Percentiles rank a stretch among this genome's conserved stretches.
phyloP scores from a whole-genome alignment of 306 rosid genomes.

The Casuarina glauca region DNA sequence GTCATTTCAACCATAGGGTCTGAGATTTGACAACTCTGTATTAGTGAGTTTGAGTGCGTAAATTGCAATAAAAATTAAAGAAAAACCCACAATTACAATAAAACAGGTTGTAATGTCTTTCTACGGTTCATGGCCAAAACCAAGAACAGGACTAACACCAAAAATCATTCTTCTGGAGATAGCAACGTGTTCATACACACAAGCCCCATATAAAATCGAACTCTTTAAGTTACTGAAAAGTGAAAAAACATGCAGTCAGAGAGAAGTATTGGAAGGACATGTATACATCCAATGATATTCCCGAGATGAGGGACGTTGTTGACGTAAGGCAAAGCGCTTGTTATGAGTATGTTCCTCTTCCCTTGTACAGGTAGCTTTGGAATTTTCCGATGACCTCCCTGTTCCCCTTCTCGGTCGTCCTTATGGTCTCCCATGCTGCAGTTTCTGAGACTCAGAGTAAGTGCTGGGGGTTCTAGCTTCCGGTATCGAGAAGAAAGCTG shows the following conservation, averaged over 20 bases:
- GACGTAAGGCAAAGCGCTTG: conserved; percentile 95
- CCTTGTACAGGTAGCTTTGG: conserved; percentile 77
- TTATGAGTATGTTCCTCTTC: conserved; percentile 84
- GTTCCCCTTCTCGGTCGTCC: conserved; percentile 13
- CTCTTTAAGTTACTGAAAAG: too few relatives aligned
- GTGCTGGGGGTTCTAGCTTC: neutral
- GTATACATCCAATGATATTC: conserved; percentile 78
- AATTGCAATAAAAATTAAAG: too few relatives aligned
- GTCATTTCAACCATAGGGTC: too few relatives aligned
- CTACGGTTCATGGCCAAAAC: neutral
- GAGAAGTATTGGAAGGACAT: neutral
- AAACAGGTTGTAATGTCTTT: too few relatives aligned
- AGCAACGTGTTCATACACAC: neutral
- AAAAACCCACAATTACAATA: too few relatives aligned
- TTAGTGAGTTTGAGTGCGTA: too few relatives aligned
- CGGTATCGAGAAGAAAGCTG: neutral
- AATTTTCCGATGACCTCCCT: conserved; percentile 7
- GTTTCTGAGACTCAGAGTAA: neutral
- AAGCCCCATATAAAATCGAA: neutral
- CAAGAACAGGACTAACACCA: neutral
- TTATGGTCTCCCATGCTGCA: conserved; percentile 11
- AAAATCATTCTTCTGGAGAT: neutral
- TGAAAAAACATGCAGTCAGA: neutral
- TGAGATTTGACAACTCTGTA: too few relatives aligned
- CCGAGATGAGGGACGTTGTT: conserved; percentile 98